Evolutionary conservation across 495 filamentous ascomycete species (phyloP).

Genomic region (Penicillium dipodomyicola): DNA sequence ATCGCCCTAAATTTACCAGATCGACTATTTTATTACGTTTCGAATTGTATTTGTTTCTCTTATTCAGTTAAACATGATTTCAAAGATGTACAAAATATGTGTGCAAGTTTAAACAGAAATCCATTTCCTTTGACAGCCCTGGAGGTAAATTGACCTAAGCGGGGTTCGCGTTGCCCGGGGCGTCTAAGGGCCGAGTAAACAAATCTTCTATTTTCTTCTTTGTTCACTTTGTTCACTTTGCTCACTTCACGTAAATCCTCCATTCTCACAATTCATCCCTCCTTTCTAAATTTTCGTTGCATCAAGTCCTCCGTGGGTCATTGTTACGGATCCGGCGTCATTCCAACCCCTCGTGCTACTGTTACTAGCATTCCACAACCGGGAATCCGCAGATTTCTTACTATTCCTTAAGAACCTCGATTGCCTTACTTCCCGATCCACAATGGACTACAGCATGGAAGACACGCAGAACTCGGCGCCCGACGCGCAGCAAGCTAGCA

Average conservation of each 20-base stretch:
- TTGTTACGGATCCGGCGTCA: constrained; percentile 40
- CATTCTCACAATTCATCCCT: constrained; percentile 6
- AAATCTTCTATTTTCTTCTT: constrained; percentile 3
- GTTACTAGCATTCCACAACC: constrained; percentile 29
- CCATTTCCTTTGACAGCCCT: background rate
- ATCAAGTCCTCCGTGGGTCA: constrained; percentile 28
- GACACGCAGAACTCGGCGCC: constrained; percentile 71
- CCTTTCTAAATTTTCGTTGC: constrained; percentile 9
- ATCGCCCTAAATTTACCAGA: constrained; percentile 14
- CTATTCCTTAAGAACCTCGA: constrained; percentile 3
- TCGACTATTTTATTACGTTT: background rate
- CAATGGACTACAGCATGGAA: constrained; percentile 67
- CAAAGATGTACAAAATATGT: background rate
- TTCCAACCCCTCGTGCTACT: constrained; percentile 42
- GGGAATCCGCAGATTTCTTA: constrained; percentile 20
- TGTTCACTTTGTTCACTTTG: background rate
- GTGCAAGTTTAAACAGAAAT: background rate
- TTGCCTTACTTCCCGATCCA: constrained; percentile 5
- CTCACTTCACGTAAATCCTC: background rate
- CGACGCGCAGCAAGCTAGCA: constrained; percentile 54
- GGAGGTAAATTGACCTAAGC: background rate
- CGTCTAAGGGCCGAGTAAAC: constrained; percentile 6
- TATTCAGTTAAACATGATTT: background rate
- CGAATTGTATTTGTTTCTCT: background rate
- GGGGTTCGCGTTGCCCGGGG: constrained; percentile 12